A percentile compares a stretch with the other conserved stretches of the same genome.
These are phyloP conservation scores for Vitis labrusca DNA, from an alignment of 164 flowering plant genomes.

Conservation along the genomic window DNA sequence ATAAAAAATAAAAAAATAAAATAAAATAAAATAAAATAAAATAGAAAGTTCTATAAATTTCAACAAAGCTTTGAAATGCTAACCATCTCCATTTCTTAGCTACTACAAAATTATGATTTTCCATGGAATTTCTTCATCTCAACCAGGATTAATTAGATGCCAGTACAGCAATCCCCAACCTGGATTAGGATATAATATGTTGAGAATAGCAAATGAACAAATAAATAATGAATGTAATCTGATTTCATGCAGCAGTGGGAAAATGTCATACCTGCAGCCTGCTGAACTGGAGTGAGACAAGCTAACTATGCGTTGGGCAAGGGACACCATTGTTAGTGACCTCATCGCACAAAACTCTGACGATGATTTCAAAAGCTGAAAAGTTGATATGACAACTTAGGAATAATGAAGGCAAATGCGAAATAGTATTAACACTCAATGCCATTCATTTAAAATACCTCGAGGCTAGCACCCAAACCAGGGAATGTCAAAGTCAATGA, in stretches of 20 bases:
- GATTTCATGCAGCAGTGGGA: background rate
- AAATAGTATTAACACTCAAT: slow-evolving; percentile 3
- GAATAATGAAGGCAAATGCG: slow-evolving; percentile 10
- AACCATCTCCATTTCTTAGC: background rate
- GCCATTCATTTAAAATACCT: slow-evolving; percentile 52
- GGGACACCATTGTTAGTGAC: slow-evolving; percentile 87
- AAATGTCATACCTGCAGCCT: slow-evolving; percentile 72
- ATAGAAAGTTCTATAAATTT: too few relatives aligned
- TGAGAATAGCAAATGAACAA: background rate
- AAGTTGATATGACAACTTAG: slow-evolving; percentile 28
- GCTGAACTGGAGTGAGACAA: slow-evolving; percentile 65
- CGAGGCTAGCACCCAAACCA: slow-evolving; percentile 55
- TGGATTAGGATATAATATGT: background rate
- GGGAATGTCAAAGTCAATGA: slow-evolving; percentile 85
- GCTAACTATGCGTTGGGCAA: slow-evolving; percentile 84
- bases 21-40: too few relatives aligned
- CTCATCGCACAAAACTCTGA: slow-evolving; percentile 92
- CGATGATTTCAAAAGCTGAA: slow-evolving; percentile 94
- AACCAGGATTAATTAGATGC: background rate
- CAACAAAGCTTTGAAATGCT: too few relatives aligned
- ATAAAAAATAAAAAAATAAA: too few relatives aligned
- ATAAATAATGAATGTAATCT: background rate
- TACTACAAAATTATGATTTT: background rate
- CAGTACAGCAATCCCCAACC: background rate
- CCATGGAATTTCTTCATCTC: background rate